Evolutionary conservation across 2,329 filamentous ascomycete genomes (phyloP).

Genomic region (Corynespora cassiicola): DNA sequence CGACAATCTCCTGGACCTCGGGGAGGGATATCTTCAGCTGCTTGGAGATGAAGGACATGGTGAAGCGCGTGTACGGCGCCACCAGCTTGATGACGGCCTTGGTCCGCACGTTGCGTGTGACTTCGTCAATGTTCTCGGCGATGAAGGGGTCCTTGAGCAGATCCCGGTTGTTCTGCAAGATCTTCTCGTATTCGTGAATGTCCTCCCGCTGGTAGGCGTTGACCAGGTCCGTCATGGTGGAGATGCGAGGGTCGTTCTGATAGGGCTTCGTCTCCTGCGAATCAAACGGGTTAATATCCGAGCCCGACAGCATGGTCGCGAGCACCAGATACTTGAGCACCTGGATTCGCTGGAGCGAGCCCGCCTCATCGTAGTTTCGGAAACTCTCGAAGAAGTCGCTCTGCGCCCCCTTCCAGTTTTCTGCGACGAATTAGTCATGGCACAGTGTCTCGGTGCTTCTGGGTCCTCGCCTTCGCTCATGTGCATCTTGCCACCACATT

Average conservation of each 20-base stretch:
- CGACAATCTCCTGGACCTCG: conserved; percentile 95
- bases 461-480: conserved; percentile 77
- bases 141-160: conserved; percentile 93
- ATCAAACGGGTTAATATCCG: conserved; percentile 97
- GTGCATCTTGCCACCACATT: conserved; percentile 99
- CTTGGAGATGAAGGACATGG: conserved; percentile 83
- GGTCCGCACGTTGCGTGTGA: conserved; percentile 96
- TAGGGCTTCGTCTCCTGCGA: conserved; percentile 99
- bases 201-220: conserved; percentile 97
- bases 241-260: conserved; percentile 91
- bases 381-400: conserved; percentile 99
- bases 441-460: conserved; percentile 14
- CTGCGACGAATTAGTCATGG: conserved; percentile 50
- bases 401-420: conserved; percentile 98
- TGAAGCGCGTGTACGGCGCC: conserved; percentile 93
- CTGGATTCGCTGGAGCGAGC: conserved; percentile 93
- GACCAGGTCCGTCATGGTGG: conserved; percentile 96
- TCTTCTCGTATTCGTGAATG: conserved; percentile 87
- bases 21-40: conserved; percentile 83
- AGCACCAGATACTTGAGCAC: conserved; percentile 96
- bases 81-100: conserved; percentile 94
- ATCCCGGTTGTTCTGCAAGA: conserved; percentile 86
- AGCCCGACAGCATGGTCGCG: conserved; percentile 98
- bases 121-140: conserved; percentile 98
- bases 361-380: conserved; percentile 97